Evolutionary conservation across 441 rosid species (phyloP).

Genomic region (Erodium chrysanthum): DNA sequence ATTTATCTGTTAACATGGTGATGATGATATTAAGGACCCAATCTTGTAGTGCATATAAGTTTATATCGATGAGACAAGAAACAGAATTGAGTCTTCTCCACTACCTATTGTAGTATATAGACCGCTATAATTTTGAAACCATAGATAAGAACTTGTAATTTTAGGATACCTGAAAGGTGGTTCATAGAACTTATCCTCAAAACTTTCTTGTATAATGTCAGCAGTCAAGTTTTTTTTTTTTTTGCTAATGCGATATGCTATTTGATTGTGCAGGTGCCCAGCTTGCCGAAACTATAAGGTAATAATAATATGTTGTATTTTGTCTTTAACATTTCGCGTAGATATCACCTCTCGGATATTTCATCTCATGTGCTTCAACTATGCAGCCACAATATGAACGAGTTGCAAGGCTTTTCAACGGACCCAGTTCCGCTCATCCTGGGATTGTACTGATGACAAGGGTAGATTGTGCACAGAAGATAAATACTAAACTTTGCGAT

Average conservation of each 20-base stretch:
- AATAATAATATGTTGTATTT: slow-evolving; percentile 18
- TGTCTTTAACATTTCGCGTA: slow-evolving; percentile 2
- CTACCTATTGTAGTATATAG: too few species aligned
- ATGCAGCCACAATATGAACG: slow-evolving; percentile 83
- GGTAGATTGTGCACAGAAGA: slow-evolving; percentile 83
- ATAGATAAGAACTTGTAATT: neutral
- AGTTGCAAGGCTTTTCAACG: slow-evolving; percentile 90
- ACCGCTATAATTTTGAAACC: too few species aligned
- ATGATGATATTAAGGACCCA: too few species aligned
- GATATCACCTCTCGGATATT: slow-evolving; percentile 9
- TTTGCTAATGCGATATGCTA: neutral
- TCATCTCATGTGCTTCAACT: slow-evolving; percentile 22
- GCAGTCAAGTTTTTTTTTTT: neutral
- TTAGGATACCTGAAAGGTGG: neutral
- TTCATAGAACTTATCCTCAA: neutral
- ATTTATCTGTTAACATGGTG: too few species aligned
- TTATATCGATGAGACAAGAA: too few species aligned
- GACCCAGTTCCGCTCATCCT: slow-evolving; percentile 85
- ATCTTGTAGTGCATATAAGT: too few species aligned
- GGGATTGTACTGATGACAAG: slow-evolving; percentile 76
- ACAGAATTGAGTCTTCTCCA: too few species aligned
- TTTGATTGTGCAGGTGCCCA: slow-evolving; percentile 66
- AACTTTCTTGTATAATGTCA: neutral
- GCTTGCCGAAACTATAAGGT: slow-evolving; percentile 97
- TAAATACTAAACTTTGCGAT: slow-evolving; percentile 76